Percentiles rank a stretch among this genome's conserved stretches.
These are phyloP conservation scores for Wickerhamomyces canadensis DNA, from an alignment of 805 yeast genomes.

Conservation along the genomic window DNA sequence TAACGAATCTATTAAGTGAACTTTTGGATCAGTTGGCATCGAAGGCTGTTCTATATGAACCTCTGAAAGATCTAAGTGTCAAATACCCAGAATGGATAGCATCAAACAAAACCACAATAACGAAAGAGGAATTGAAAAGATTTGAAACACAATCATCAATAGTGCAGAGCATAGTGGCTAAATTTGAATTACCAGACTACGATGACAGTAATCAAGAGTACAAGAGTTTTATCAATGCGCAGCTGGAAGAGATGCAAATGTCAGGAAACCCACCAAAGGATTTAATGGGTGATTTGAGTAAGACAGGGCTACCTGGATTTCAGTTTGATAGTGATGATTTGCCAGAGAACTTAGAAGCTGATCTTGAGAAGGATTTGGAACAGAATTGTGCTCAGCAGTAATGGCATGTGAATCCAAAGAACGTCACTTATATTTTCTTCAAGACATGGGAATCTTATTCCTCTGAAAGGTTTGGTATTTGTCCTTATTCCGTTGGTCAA, in stretches of 20 bases:
- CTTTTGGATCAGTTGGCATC: conserved; percentile 80
- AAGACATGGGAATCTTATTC: no score
- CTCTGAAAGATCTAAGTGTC: conserved; percentile 71
- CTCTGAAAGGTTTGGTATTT: no score
- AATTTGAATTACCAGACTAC: conserved; percentile 64
- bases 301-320: conserved; percentile 36
- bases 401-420: no score
- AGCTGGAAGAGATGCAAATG: conserved; percentile 65
- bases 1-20: conserved; percentile 58
- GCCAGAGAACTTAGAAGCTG: conserved; percentile 41
- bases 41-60: conserved; percentile 82
- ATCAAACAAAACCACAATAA: conserved; percentile 38
- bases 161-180: conserved; percentile 53
- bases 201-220: conserved; percentile 38
- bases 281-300: conserved; percentile 51
- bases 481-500: no score
- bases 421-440: no score
- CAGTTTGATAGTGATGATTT: conserved; percentile 48
- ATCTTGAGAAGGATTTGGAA: conserved; percentile 36
- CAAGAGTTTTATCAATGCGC: conserved; percentile 47
- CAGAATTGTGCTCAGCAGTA: conserved; percentile 40
- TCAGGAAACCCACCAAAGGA: conserved; percentile 80
- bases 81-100: conserved; percentile 71
- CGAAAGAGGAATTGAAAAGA: conserved; percentile 39
- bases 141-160: conserved; percentile 59